Conservation (phyloP, 306 rosid species). For the Vigna radiata region DNA sequence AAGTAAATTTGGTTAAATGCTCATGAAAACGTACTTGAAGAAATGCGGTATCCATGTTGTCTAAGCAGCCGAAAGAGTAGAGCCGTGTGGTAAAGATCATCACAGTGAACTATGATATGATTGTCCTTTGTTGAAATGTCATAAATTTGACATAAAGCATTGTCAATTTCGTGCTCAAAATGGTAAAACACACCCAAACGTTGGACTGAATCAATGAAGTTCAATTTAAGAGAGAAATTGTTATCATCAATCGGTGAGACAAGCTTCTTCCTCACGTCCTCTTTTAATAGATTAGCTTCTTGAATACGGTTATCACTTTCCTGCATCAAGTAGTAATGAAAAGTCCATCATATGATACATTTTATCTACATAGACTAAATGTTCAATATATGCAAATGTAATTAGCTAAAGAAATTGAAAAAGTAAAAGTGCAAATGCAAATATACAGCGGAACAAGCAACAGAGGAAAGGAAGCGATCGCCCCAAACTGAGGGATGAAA, state of each 20-base stretch:
- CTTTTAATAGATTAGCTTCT: conserved; percentile 31
- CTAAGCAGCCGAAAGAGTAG: conserved; percentile 55
- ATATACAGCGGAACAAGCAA: background rate
- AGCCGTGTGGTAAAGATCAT: conserved; percentile 42
- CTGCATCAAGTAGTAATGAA: background rate
- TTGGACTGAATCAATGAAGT: conserved; percentile 27
- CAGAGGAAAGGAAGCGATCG: background rate
- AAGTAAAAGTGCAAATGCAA: too few relatives aligned
- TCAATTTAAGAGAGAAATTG: background rate
- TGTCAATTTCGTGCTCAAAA: conserved; percentile 15
- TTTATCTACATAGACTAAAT: too few relatives aligned
- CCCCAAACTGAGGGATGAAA: background rate
- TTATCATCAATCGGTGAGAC: background rate
- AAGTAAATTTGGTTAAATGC: too few relatives aligned
- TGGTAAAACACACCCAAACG: conserved; percentile 25
- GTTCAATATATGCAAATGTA: too few relatives aligned
- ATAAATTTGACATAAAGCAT: conserved; percentile 10
- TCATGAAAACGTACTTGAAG: too few relatives aligned
- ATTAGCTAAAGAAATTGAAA: too few relatives aligned
- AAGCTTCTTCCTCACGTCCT: conserved; percentile 39
- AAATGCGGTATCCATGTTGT: conserved; percentile 25
- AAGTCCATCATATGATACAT: background rate
- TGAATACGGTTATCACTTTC: background rate
- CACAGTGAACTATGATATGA: background rate
- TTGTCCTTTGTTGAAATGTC: background rate